These are phyloP conservation scores for Cadophora malorum DNA, from an alignment of 2,329 filamentous ascomycete genomes.

Conservation along the genomic window DNA sequence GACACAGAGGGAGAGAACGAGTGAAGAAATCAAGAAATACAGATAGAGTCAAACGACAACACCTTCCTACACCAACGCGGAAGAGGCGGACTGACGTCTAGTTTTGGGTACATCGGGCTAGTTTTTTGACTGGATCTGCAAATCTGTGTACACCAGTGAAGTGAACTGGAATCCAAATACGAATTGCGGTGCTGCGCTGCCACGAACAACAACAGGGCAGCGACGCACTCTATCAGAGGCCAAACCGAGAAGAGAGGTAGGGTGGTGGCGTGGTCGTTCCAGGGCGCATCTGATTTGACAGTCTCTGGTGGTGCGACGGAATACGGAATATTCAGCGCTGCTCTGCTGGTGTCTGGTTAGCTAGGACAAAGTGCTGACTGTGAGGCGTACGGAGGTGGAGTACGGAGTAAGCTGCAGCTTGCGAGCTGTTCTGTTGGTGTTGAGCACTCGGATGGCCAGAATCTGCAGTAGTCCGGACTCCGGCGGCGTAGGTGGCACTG, in stretches of 20 bases:
- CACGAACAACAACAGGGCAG: neutral
- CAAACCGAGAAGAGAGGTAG: constrained; percentile 4
- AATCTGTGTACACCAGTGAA: no score
- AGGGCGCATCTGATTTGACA: no score
- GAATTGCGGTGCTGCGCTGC: no score
- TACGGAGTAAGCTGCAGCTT: neutral
- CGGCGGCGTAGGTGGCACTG: no score
- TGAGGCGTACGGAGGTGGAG: no score
- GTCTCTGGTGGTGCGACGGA: no score
- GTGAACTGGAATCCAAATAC: neutral
- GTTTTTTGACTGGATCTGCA: no score
- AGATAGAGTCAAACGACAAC: no score
- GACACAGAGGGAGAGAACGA: neutral
- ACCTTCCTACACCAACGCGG: neutral
- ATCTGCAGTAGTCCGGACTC: no score
- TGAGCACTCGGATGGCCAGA: neutral
- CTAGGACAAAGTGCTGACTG: no score
- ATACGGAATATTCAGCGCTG: no score
- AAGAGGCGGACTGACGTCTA: neutral
- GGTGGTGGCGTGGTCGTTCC: neutral
- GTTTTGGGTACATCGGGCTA: neutral
- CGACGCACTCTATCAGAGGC: neutral
- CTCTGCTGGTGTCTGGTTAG: no score
- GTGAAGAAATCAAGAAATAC: constrained; percentile 1
- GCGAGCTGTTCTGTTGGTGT: neutral